These are phyloP conservation scores for Ophiosphaerella korrae DNA, from an alignment of 2,329 filamentous ascomycete species.

Conservation along the genomic window DNA sequence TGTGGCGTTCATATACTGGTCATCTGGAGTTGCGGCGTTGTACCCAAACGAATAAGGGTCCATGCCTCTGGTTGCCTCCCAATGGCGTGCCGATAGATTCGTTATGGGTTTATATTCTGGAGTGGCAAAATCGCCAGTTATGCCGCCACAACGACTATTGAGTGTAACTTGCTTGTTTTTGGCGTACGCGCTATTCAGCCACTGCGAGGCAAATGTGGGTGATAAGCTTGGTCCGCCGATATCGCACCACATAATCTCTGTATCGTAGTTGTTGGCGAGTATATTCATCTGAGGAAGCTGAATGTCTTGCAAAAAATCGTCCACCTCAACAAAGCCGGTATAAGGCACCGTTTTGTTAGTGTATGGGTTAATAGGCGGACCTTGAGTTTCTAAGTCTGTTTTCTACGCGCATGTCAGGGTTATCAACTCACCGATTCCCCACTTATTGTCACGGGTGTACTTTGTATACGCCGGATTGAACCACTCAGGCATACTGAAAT, in stretches of 20 bases:
- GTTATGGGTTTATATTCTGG: conserved; percentile 61
- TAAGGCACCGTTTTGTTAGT: conserved; percentile 50
- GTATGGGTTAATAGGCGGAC: conserved; percentile 29
- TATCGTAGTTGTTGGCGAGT: conserved; percentile 49
- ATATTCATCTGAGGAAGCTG: conserved; percentile 53
- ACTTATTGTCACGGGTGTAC: conserved; percentile 27
- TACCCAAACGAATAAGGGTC: conserved; percentile 65
- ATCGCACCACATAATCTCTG: conserved; percentile 56
- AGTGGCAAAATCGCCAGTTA: conserved; percentile 63
- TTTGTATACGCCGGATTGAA: conserved; percentile 51
- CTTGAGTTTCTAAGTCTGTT: too few relatives aligned
- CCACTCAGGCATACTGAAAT: conserved; percentile 54
- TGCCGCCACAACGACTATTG: conserved; percentile 63
- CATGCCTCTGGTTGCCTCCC: conserved; percentile 65
- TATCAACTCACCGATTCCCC: too few relatives aligned
- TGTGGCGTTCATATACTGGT: conserved; percentile 58
- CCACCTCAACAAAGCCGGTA: conserved; percentile 48
- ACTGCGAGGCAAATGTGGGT: conserved; percentile 48
- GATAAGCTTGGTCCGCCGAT: conserved; percentile 52
- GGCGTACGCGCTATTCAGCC: conserved; percentile 48
- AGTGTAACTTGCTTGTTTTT: conserved; percentile 58
- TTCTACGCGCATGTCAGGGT: too few relatives aligned
- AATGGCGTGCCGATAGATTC: conserved; percentile 59
- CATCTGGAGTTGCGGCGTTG: conserved; percentile 59
- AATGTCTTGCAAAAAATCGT: conserved; percentile 49